phyloP scores from a whole-genome alignment of 306 rosid genomes.

The Quercus engelmannii region DNA sequence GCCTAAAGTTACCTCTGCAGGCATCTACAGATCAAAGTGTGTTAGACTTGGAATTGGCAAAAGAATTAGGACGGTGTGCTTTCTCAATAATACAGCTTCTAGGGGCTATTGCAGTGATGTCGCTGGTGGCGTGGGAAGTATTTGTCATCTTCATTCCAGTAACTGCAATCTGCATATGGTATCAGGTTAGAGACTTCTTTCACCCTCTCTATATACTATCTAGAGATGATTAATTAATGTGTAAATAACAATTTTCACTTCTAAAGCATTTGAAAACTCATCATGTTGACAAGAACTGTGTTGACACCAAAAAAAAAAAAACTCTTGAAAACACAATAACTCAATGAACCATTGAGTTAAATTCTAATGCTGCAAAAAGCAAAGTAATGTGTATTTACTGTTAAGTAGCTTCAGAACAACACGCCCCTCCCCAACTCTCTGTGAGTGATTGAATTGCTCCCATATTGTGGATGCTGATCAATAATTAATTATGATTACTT shows the following conservation, averaged over 20 bases:
- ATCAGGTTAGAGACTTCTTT: conserved; percentile 60
- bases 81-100: conserved; percentile 78
- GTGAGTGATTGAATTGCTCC: too few relatives aligned
- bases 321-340: neutral
- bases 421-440: neutral
- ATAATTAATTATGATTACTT: conserved; percentile 19
- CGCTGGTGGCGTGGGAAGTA: conserved; percentile 96
- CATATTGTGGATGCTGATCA: conserved; percentile 1
- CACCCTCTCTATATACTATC: conserved; percentile 6
- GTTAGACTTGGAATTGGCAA: conserved; percentile 81
- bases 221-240: neutral
- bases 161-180: conserved; percentile 85
- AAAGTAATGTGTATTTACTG: neutral
- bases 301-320: neutral
- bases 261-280: neutral
- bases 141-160: conserved; percentile 86
- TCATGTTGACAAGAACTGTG: neutral
- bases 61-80: conserved; percentile 87
- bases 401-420: neutral
- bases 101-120: conserved; percentile 93
- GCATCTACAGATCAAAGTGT: conserved; percentile 95
- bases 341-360: neutral
- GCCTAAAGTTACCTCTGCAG: conserved; percentile 41
- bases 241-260: neutral
- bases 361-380: neutral